Percentiles rank a stretch among this genome's conserved stretches.
Conservation (phyloP, 768 basidiomycete species). For the Pleurotus ostreatus region DNA sequence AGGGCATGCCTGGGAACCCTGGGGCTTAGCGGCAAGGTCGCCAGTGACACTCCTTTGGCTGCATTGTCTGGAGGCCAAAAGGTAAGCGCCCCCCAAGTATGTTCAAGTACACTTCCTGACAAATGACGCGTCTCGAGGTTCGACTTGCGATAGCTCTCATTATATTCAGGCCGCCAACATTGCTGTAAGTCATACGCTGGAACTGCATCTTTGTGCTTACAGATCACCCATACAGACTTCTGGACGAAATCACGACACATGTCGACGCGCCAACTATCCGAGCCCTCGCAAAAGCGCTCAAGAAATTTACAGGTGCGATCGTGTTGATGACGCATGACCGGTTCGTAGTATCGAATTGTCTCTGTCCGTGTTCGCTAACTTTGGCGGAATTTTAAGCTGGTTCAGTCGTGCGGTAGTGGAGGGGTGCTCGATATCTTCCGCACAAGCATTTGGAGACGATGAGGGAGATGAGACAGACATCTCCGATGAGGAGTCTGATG, state of each 20-base stretch:
- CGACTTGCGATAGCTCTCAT: constrained; percentile 56
- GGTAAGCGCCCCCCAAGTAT: constrained; percentile 16
- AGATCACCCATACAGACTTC: constrained; percentile 16
- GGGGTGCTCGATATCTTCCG: constrained; percentile 19
- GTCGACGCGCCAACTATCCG: constrained; percentile 58
- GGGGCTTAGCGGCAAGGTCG: constrained; percentile 39
- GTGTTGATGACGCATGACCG: constrained; percentile 67
- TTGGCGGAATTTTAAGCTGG: constrained; percentile 10
- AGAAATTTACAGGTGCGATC: constrained; percentile 49
- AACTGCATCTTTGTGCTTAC: neutral
- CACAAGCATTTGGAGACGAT: constrained; percentile 16
- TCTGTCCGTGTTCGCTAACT: neutral
- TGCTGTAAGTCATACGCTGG: constrained; percentile 24
- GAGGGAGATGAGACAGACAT: constrained; percentile 16
- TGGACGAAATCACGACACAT: constrained; percentile 70
- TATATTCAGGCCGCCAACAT: constrained; percentile 49
- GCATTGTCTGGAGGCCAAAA: constrained; percentile 56
- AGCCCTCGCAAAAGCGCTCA: constrained; percentile 49
- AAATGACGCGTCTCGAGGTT: constrained; percentile 30
- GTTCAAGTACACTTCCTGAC: neutral
- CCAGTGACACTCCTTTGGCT: constrained; percentile 38
- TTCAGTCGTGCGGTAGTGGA: constrained; percentile 21
- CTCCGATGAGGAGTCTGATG: constrained; percentile 11
- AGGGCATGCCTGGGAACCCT: constrained; percentile 37
- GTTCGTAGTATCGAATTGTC: constrained; percentile 12